These are phyloP conservation scores for Ettlia oleoabundans DNA, from an alignment of 139 green algal species.

Conservation along the genomic window DNA sequence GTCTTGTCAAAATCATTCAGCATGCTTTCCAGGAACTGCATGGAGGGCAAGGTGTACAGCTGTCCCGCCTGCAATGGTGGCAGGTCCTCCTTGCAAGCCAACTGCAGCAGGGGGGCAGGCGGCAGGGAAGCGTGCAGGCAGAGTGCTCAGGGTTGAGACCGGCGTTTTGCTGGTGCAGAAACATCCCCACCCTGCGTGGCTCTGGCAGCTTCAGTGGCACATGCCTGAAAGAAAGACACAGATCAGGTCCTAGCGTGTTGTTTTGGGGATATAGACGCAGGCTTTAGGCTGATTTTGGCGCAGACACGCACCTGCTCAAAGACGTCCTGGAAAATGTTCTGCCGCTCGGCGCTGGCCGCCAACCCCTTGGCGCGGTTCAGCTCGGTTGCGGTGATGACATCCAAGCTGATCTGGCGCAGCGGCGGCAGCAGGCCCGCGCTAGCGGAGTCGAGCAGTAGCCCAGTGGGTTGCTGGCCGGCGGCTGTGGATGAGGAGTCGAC, in stretches of 20 bases:
- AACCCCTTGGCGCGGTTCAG: constrained; percentile 10
- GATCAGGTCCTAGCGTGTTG: too few relatives aligned
- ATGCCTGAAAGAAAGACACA: too few relatives aligned
- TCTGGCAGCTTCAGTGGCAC: too few relatives aligned
- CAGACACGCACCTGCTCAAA: constrained; percentile 34
- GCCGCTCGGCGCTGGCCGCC: background rate
- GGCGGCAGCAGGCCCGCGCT: constrained; percentile 17
- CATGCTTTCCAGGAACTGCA: constrained; percentile 53
- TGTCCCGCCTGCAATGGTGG: constrained; percentile 30
- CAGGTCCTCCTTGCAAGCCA: constrained; percentile 39
- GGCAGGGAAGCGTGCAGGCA: background rate
- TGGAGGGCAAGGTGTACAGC: constrained; percentile 46
- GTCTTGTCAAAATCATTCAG: constrained; percentile 43
- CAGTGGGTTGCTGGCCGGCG: background rate
- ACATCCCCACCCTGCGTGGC: too few relatives aligned
- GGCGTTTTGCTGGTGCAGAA: too few relatives aligned
- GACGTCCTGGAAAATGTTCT: constrained; percentile 42
- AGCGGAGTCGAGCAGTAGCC: background rate
- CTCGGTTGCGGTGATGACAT: constrained; percentile 23
- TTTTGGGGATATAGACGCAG: too few relatives aligned
- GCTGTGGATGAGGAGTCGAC: constrained; percentile 20
- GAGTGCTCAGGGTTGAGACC: too few relatives aligned
- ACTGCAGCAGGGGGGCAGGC: constrained; percentile 1
- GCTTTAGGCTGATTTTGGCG: too few relatives aligned
- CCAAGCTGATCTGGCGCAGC: constrained; percentile 38